phyloP scores from a whole-genome alignment of 2,329 filamentous ascomycete species.

The Penicillium freii region DNA sequence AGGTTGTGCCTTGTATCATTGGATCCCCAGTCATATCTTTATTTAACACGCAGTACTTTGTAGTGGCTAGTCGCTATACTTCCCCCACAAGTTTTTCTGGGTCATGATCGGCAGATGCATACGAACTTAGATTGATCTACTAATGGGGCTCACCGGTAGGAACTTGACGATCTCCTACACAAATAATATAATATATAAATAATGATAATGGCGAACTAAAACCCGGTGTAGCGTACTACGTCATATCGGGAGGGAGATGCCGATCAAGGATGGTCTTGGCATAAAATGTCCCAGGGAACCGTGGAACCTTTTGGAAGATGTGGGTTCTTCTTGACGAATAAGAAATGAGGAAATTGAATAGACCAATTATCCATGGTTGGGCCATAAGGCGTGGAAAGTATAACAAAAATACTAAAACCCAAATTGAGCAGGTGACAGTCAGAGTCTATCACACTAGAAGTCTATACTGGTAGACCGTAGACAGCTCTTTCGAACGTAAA shows the following conservation, averaged over 20 bases:
- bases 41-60: background rate
- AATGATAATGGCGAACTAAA: background rate
- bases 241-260: slow-evolving; percentile 7
- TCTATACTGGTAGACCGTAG: background rate
- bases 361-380: background rate
- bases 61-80: background rate
- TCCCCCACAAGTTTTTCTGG: background rate
- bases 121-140: background rate
- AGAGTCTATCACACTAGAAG: background rate
- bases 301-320: background rate
- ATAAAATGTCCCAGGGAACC: background rate
- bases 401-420: background rate
- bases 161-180: background rate
- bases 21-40: background rate
- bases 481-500: background rate
- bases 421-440: background rate
- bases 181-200: background rate
- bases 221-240: slow-evolving; percentile 1
- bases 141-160: background rate
- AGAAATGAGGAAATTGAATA: background rate
- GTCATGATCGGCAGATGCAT: background rate
- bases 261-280: slow-evolving; percentile 6
- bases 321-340: background rate
- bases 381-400: background rate
- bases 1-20: slow-evolving; percentile 8